These are phyloP conservation scores for Fusarium subglutinans DNA, from an alignment of 2,329 filamentous ascomycete genomes.

Conservation along the genomic window DNA sequence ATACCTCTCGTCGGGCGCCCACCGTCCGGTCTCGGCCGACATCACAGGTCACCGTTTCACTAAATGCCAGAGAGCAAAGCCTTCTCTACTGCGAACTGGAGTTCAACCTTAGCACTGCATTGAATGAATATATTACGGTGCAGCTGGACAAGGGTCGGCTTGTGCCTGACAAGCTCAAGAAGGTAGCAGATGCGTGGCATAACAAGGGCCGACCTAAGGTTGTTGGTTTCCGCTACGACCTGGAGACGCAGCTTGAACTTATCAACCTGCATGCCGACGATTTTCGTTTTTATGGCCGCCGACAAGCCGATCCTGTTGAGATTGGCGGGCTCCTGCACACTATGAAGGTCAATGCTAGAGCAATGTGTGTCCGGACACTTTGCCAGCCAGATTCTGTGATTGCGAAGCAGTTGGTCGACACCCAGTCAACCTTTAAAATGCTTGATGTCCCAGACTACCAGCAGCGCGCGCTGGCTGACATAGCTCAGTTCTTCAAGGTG, in stretches of 20 bases:
- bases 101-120: conserved; percentile 60
- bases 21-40: conserved; percentile 42
- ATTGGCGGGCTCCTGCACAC: conserved; percentile 60
- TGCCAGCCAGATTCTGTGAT: conserved; percentile 68
- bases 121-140: conserved; percentile 62
- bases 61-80: conserved; percentile 65
- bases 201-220: conserved; percentile 64
- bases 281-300: conserved; percentile 64
- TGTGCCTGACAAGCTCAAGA: conserved; percentile 60
- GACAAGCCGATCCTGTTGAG: conserved; percentile 53
- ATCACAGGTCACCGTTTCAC: conserved; percentile 57
- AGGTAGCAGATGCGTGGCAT: conserved; percentile 61
- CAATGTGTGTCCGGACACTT: conserved; percentile 63
- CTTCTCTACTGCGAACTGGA: conserved; percentile 69
- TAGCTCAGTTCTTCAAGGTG: conserved; percentile 64
- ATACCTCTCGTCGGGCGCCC: conserved; percentile 46
- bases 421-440: conserved; percentile 60
- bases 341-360: conserved; percentile 62
- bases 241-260: conserved; percentile 69
- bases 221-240: conserved; percentile 66
- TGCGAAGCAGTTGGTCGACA: conserved; percentile 65
- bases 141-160: conserved; percentile 67
- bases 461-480: conserved; percentile 59
- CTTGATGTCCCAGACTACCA: conserved; percentile 56
- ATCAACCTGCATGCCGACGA: conserved; percentile 59